Evolutionary conservation across 1,284 basidiomycete genomes (phyloP).

Genomic region (Cutaneotrichosporon spelunceum): DNA sequence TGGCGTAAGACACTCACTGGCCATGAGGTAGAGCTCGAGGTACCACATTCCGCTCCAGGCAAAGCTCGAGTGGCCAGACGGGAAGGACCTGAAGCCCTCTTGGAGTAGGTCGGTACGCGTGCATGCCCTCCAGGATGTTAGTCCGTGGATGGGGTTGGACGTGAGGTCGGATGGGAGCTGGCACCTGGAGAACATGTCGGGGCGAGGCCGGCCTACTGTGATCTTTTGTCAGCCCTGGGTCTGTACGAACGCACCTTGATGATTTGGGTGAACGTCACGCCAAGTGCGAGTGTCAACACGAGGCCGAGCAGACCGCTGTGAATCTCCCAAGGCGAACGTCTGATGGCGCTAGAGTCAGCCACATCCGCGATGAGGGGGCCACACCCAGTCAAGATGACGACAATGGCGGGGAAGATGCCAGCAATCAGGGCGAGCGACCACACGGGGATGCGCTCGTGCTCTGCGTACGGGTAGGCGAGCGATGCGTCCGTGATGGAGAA

Average conservation of each 20-base stretch:
- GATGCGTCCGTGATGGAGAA: constrained; percentile 79
- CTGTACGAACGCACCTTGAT: constrained; percentile 57
- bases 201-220: constrained; percentile 81
- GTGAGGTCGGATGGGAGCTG: constrained; percentile 63
- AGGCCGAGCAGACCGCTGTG: constrained; percentile 73
- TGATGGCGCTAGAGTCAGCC: constrained; percentile 52
- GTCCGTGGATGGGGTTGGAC: constrained; percentile 65
- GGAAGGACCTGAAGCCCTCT: constrained; percentile 91
- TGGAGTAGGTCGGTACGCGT: constrained; percentile 67
- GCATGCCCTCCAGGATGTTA: constrained; percentile 74
- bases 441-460: constrained; percentile 80
- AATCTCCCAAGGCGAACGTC: constrained; percentile 81
- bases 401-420: constrained; percentile 63
- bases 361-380: constrained; percentile 12
- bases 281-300: constrained; percentile 33
- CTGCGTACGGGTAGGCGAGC: constrained; percentile 64
- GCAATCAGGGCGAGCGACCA: constrained; percentile 65
- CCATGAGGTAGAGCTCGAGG: constrained; percentile 55
- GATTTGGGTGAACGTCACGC: constrained; percentile 71
- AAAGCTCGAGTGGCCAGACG: constrained; percentile 80
- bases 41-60: constrained; percentile 50
- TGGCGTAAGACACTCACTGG: constrained; percentile 39
- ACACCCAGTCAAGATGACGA: constrained; percentile 66
- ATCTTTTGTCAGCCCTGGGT: constrained; percentile 32
- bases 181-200: constrained; percentile 79